phyloP scores from a whole-genome alignment of 2,329 filamentous ascomycete genomes.

The Pseudopyrenochaeta lycopersici region DNA sequence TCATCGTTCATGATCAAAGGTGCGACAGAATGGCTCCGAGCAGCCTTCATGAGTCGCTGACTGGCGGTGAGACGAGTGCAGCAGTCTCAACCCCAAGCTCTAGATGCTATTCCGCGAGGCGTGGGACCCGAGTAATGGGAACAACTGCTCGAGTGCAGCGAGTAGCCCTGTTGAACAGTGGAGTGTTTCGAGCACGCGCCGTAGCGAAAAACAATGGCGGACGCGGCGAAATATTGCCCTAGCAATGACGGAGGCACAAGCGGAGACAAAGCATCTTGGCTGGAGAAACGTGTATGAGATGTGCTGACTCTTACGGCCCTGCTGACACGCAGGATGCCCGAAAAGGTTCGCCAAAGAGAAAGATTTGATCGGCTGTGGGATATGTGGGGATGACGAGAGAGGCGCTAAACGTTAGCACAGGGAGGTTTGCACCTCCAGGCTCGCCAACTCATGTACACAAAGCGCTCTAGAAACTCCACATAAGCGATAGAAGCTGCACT shows the following conservation, averaged over 20 bases:
- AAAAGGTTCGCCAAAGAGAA: neutral
- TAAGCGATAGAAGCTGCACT: neutral
- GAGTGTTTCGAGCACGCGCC: conserved; percentile 1
- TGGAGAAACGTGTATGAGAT: conserved; percentile 2
- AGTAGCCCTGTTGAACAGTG: neutral
- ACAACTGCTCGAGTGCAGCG: neutral
- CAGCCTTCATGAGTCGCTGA: neutral
- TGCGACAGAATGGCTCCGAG: neutral
- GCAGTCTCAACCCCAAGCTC: neutral
- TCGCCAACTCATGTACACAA: neutral
- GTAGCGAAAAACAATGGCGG: conserved; percentile 5
- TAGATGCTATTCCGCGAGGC: neutral
- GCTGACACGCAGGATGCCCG: conserved; percentile 14
- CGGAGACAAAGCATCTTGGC: conserved; percentile 12
- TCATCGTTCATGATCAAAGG: conserved; percentile 11
- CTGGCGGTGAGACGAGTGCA: neutral
- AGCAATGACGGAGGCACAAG: conserved; percentile 1
- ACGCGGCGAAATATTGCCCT: neutral
- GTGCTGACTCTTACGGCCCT: conserved; percentile 1
- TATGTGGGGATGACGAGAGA: conserved; percentile 7
- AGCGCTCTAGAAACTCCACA: neutral
- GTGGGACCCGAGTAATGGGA: neutral
- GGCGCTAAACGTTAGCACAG: neutral
- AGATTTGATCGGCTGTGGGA: conserved; percentile 5
- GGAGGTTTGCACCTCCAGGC: neutral